Base-by-base conservation (phyloP, 306 rosid genomes). In the Citrullus colocynthis region DNA sequence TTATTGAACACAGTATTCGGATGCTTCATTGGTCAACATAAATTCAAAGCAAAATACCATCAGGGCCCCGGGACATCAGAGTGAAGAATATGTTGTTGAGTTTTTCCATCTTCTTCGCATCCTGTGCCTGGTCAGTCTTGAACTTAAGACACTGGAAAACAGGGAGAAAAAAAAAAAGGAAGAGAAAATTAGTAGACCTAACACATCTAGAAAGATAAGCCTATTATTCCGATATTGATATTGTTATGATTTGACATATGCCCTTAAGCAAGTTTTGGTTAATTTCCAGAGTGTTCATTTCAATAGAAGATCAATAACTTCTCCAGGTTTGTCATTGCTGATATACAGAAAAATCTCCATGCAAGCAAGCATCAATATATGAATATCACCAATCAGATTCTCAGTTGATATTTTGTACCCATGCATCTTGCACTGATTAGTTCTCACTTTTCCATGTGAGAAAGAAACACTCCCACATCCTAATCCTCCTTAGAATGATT, bases 111-210 rank as follows among this genome's bases (percentile, higher is more conserved):
- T 90, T 92, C 87, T 87, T 91, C 37, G 91, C 97, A 48, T 95
- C 97, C 80, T 92, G 99, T n/a, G 96, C 89, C 82, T 92, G 99
- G 74, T 92, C 97, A 30, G 97, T 92, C 89, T 95, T 92, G 81
- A 85, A 92, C 86, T 95, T 92, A 83, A 92, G 90, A 87, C 97
- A 92, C 93, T 95, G 85, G 44, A 0, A 12, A 62, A 17, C 13
- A 48, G 30, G 73, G 10, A 28, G 6, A 18, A 28, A 28, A 17
- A n/a, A 28, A 24, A 4, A 12, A 15, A 75, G 75, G 30, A 21
- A 70, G 2, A 32, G 66, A 18, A 74, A 63, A 51, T 76, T 37
- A 76, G 70, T 58, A 76, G 6, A 76, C 39, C 55, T 39, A 24
- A 39, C 16, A 58, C 70, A 7, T 57, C 55, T 58, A 32, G 17